Base-by-base conservation (phyloP, 2,329 filamentous ascomycete species). In the Clonostachys rhizophaga region DNA sequence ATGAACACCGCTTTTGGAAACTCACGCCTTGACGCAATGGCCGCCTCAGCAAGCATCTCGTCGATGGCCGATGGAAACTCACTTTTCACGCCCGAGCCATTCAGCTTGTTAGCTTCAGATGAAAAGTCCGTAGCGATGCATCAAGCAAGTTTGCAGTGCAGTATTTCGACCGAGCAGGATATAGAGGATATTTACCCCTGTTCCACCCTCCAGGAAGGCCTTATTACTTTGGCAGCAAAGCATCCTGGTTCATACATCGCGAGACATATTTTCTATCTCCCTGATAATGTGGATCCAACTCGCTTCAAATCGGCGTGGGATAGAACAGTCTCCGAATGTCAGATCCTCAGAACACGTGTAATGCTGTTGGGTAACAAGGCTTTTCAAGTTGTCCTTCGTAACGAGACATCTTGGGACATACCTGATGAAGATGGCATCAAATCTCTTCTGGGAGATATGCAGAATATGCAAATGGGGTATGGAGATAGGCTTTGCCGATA, bases 101-200 rank as follows among this genome's bases (percentile, higher is more conserved):
- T 17, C 6, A 18, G 12, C 6, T 14, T 24, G 12, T n/a, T 42
- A n/a, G 16, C 24, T 42, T 17, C 18, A 6, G 40, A 13, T 30
- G 24, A 30, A 14, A 37, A 11, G 13, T 10, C 24, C 6, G 8
- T 3, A 9, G 16, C 17, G 9, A 30, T 30, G 8, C 24, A 30
- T 10, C 24, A 30, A 30, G 9, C 24, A 30, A 30, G 24, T 10
- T 4, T 30, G 24, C 40, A 42, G 16, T 42, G 40, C 40, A 24
- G 16, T 13, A 14, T 42, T 13, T 20, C 16, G 13, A 12, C 5
- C 11, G 20, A 12, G 42, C 11, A 36, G 13, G 34, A 35, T 13
- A 56, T 75, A 7, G 67, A 75, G 43, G 74, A 78, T 46, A 56
- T 72, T 0, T 78, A 75, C 43, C 74, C 74, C 1, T 73, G 71